Base-by-base conservation (phyloP, 129 eudicot species). In the Ambrosia artemisiifolia region DNA sequence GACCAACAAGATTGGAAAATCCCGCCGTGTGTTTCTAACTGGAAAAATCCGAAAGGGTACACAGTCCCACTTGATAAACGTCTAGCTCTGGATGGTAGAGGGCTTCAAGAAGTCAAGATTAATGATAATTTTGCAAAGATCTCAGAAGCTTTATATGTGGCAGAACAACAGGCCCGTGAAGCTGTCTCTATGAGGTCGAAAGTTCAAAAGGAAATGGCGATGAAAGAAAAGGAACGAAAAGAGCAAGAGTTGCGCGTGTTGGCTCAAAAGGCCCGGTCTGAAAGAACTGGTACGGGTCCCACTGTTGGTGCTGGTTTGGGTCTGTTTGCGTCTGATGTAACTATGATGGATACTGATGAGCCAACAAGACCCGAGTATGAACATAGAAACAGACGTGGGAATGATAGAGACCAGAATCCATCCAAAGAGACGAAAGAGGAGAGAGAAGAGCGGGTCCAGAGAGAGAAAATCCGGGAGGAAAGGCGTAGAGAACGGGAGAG, bases 1-100 rank as follows among this genome's bases (percentile, higher is more conserved):
- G 98, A 92, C 67, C 98, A 86, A 67, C 91, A 86, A 67, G 96
- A 92, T 56, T 88, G 98, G 96, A 92, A 92, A 53, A 88, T 92
- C 43, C 98, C 96, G 0, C 96, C 95, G 0, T 92, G 96, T 28
- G 85, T 88, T 61, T 92, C 98, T 0, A 92, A 92, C 77, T 92
- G 96, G 98, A 92, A 92, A 82, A 92, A 88, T 13, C 94, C 94
- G 0, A 92, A 92, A 73, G 96, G 96, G 44, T 92, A 88, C 51
- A 88, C 98, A 0, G 88, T 92, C 19, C 98, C 96, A 0, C 87
- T 92, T 13, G 98, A 92, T 70, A 92, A 92, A 74, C 91, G 98
- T 62, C 57, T 88, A 66, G 98, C 96, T 14, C 96, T 89, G 1
- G 98, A 88, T 80, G 98, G 96, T 32, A 88, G 94, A 65, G 98